Percentiles rank a stretch among this genome's conserved stretches.
Conservation (phyloP, 75 land plant species). For the Selaginella moellendorffii region DNA sequence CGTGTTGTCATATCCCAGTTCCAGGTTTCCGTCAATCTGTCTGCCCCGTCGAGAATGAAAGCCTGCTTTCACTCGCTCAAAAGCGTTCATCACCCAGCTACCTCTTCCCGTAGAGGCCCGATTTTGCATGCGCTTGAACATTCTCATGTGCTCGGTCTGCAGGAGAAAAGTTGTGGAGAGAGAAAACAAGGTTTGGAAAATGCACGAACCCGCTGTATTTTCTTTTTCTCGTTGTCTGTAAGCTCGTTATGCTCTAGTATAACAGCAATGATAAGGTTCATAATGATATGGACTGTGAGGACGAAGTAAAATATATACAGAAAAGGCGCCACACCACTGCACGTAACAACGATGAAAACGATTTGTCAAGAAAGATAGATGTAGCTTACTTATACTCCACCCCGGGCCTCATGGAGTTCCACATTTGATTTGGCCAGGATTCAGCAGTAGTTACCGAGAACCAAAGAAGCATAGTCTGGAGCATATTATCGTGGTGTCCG, state of each 20-base stretch:
- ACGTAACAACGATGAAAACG: too few relatives aligned
- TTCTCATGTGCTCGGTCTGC: conserved; percentile 23
- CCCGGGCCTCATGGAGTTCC: conserved; percentile 21
- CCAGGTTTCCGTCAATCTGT: too few relatives aligned
- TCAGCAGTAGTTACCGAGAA: conserved; percentile 24
- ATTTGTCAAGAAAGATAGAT: too few relatives aligned
- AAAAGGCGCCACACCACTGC: too few relatives aligned
- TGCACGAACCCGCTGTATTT: conserved; percentile 28
- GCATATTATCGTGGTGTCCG: conserved; percentile 18
- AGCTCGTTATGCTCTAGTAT: conserved; percentile 25
- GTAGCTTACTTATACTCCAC: conserved; percentile 15
- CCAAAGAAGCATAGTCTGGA: conserved; percentile 17
- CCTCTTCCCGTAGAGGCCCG: conserved; percentile 17
- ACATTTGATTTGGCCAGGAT: conserved; percentile 24
- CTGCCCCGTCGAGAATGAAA: too few relatives aligned
- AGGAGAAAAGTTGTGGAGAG: too few relatives aligned
- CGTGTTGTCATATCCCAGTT: too few relatives aligned
- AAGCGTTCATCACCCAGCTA: conserved; percentile 22
- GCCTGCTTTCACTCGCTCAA: too few relatives aligned
- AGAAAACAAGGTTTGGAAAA: too few relatives aligned
- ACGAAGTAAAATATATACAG: conserved; percentile 18
- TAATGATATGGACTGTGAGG: conserved; percentile 14
- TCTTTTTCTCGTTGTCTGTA: conserved; percentile 22
- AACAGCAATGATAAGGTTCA: conserved; percentile 28
- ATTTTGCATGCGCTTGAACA: conserved; percentile 8